Percentiles rank a stretch among this genome's conserved stretches.
Evolutionary conservation across 2,329 filamentous ascomycete genomes (phyloP).

Genomic region (Beauveria pseudobassiana): DNA sequence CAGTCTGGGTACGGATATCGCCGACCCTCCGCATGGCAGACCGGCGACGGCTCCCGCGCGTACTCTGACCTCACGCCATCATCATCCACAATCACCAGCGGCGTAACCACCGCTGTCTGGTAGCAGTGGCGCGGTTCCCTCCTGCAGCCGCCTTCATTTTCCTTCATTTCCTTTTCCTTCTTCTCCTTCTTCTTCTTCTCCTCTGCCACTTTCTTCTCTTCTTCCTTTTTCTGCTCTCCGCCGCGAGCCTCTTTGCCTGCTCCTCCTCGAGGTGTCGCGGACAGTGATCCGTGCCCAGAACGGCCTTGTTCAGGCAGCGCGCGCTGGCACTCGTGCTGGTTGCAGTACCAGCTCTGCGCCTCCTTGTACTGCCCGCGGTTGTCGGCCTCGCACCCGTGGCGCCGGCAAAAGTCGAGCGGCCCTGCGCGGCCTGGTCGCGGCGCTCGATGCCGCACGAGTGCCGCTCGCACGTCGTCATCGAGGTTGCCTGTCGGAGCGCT

Average conservation of each 20-base stretch:
- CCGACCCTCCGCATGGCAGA: not conserved
- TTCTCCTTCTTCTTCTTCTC: not conserved
- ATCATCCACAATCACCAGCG: not conserved
- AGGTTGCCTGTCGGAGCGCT: not conserved
- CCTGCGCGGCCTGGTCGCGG: not conserved
- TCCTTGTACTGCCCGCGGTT: constrained; percentile 7
- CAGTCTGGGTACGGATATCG: not conserved
- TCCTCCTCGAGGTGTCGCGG: constrained; percentile 2
- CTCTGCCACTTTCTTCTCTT: not conserved
- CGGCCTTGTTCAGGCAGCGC: not conserved
- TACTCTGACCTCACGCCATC: not conserved
- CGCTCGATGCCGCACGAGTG: constrained; percentile 5
- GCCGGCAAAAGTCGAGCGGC: not conserved
- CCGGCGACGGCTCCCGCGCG: not conserved
- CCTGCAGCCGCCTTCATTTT: not conserved
- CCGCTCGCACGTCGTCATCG: constrained; percentile 5
- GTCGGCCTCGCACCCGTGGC: constrained; percentile 7
- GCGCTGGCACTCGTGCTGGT: constrained; percentile 7
- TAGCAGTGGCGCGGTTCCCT: too few species aligned
- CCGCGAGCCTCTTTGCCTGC: not conserved
- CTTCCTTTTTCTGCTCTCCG: not conserved
- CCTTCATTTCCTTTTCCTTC: not conserved
- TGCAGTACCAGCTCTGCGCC: not conserved
- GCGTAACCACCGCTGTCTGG: not conserved
- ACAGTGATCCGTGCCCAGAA: not conserved